These are phyloP conservation scores for Coniochaeta sp. DNA, from an alignment of 2,329 filamentous ascomycete genomes.

Conservation along the genomic window DNA sequence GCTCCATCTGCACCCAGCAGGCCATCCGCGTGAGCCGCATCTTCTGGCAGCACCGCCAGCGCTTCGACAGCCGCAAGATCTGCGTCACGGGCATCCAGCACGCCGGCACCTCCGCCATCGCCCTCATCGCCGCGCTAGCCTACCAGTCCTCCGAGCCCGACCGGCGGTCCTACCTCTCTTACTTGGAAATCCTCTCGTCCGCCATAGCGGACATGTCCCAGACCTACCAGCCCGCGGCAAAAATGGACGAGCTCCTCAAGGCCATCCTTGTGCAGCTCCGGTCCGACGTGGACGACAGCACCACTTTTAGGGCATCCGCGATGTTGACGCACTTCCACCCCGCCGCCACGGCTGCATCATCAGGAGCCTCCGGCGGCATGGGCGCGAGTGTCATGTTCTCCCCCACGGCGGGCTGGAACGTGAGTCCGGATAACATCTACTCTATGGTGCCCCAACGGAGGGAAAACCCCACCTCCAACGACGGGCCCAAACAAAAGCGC, in stretches of 20 bases:
- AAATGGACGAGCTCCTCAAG: conserved; percentile 45
- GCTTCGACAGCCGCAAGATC: conserved; percentile 43
- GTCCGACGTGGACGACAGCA: conserved; percentile 16
- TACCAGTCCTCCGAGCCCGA: conserved; percentile 26
- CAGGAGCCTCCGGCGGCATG: conserved; percentile 4
- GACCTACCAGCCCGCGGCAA: conserved; percentile 44
- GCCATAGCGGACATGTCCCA: conserved; percentile 45
- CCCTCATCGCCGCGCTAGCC: conserved; percentile 41
- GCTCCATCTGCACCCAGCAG: conserved; percentile 47
- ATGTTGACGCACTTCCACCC: conserved; percentile 4
- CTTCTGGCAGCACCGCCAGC: conserved; percentile 47
- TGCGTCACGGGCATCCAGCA: conserved; percentile 45
- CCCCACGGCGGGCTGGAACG: conserved; percentile 3
- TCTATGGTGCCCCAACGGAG: conserved; percentile 23
- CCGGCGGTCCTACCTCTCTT: conserved; percentile 31
- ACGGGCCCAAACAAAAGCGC: conserved; percentile 23
- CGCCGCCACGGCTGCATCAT: not conserved
- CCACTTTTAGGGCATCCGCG: conserved; percentile 4
- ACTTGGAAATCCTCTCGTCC: conserved; percentile 44
- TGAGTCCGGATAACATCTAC: conserved; percentile 9
- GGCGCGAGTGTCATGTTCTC: not conserved
- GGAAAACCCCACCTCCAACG: conserved; percentile 20
- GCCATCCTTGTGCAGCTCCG: conserved; percentile 44
- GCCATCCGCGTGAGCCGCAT: conserved; percentile 45
- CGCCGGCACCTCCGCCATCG: conserved; percentile 46